Conservation (phyloP, 768 basidiomycete genomes). For the Tephrocybe sp. region DNA sequence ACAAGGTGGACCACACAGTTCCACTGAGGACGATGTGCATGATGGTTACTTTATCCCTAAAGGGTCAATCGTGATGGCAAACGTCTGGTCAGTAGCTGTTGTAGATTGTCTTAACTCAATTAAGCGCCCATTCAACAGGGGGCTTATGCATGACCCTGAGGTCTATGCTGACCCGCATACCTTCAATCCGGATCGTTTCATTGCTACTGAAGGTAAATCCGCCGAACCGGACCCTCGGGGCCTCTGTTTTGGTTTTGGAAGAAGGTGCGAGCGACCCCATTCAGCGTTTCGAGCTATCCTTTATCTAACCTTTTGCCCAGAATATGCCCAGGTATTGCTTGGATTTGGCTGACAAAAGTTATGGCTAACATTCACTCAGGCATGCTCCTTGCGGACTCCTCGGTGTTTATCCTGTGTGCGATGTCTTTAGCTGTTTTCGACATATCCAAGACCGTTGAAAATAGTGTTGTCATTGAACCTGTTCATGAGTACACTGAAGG, state of each 20-base stretch:
- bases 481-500: slow-evolving; percentile 57
- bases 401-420: slow-evolving; percentile 39
- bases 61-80: slow-evolving; percentile 50
- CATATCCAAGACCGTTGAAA: slow-evolving; percentile 37
- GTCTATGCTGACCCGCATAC: slow-evolving; percentile 50
- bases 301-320: slow-evolving; percentile 10
- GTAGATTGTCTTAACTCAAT: slow-evolving; percentile 12
- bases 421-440: slow-evolving; percentile 43
- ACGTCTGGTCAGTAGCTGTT: slow-evolving; percentile 39
- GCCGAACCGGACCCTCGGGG: background rate
- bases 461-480: slow-evolving; percentile 46
- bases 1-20: slow-evolving; percentile 52
- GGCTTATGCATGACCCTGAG: slow-evolving; percentile 52
- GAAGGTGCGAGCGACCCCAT: background rate
- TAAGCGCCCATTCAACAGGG: slow-evolving; percentile 30
- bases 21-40: slow-evolving; percentile 56
- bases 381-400: slow-evolving; percentile 39
- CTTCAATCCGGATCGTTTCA: slow-evolving; percentile 58
- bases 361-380: no score
- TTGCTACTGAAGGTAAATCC: background rate
- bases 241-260: background rate
- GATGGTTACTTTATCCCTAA: slow-evolving; percentile 63
- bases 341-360: no score
- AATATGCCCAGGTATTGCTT: slow-evolving; percentile 33
- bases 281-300: background rate